Evolutionary conservation across 176 grass and related monocot species (phyloP).

Genomic region (Lolium perenne): DNA sequence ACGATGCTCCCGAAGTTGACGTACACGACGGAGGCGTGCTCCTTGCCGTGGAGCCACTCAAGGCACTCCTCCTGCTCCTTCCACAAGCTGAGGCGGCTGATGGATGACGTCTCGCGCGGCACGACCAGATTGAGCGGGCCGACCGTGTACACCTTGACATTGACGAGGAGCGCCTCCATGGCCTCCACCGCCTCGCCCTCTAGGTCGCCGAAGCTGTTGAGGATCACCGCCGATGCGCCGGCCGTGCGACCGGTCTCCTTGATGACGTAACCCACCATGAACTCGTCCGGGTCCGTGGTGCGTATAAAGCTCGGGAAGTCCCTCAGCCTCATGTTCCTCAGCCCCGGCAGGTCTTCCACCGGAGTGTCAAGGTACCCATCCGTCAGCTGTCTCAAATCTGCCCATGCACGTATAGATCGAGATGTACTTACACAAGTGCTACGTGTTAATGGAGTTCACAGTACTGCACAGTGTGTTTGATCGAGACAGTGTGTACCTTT

Average conservation of each 20-base stretch:
- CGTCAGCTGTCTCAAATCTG: background rate
- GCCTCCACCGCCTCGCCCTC: conserved; percentile 1
- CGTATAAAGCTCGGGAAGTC: conserved; percentile 12
- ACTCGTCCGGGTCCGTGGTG: background rate
- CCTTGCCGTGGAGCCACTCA: background rate
- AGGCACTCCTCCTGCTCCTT: conserved; percentile 19
- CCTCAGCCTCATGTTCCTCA: conserved; percentile 1
- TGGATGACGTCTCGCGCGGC: background rate
- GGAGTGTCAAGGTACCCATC: background rate
- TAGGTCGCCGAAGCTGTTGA: background rate
- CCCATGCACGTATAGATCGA: background rate
- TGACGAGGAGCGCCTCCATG: background rate
- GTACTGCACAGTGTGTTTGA: background rate
- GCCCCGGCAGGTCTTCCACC: background rate
- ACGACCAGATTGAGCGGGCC: background rate
- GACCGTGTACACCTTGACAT: background rate
- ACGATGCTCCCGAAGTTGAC: conserved; percentile 67
- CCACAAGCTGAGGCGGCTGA: background rate
- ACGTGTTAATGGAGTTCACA: background rate
- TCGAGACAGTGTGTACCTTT: background rate
- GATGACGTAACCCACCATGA: conserved; percentile 2
- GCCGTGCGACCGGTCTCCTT: background rate
- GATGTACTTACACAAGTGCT: no score
- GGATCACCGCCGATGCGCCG: background rate
- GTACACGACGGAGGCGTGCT: conserved; percentile 47